Evolutionary conservation across 1,284 basidiomycete species (phyloP).

Genomic region (Austroboletus rostrupii): DNA sequence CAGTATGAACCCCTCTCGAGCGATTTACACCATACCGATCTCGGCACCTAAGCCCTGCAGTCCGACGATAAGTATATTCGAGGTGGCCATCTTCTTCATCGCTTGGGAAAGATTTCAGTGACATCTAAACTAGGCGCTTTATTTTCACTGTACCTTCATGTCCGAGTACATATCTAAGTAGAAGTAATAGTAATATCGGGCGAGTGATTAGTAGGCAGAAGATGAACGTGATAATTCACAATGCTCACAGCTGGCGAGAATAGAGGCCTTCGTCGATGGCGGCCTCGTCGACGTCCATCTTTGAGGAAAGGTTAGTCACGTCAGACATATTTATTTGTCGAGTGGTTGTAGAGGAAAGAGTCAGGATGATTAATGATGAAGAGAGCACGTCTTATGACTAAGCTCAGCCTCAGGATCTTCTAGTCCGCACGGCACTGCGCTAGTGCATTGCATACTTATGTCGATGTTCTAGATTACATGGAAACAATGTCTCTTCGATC

Average conservation of each 20-base stretch:
- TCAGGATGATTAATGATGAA: neutral
- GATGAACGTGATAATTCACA: constrained; percentile 14
- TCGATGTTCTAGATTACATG: too few relatives aligned
- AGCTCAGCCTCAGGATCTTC: constrained; percentile 10
- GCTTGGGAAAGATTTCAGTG: constrained; percentile 46
- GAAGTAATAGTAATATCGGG: constrained; percentile 23
- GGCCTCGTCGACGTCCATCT: constrained; percentile 82
- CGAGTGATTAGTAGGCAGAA: constrained; percentile 8
- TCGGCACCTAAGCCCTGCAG: constrained; percentile 93
- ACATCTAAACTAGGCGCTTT: neutral
- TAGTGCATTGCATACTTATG: too few relatives aligned
- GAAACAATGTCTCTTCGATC: too few relatives aligned
- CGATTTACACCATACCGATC: constrained; percentile 62
- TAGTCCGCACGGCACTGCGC: too few relatives aligned
- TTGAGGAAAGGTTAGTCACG: constrained; percentile 43
- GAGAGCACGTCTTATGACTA: constrained; percentile 23
- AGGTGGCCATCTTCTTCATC: constrained; percentile 98
- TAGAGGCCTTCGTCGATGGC: constrained; percentile 91
- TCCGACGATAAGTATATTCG: constrained; percentile 94
- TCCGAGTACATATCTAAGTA: constrained; percentile 84
- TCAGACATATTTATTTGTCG: constrained; percentile 45
- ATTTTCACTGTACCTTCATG: constrained; percentile 71
- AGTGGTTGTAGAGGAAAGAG: constrained; percentile 3
- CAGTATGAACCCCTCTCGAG: constrained; percentile 8
- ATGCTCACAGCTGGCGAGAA: constrained; percentile 88